Evolutionary conservation across 495 filamentous ascomycete genomes (phyloP), one percentile per base, ranked within the genome.

Genomic region (Aspergillus sclerotioniger): DNA sequence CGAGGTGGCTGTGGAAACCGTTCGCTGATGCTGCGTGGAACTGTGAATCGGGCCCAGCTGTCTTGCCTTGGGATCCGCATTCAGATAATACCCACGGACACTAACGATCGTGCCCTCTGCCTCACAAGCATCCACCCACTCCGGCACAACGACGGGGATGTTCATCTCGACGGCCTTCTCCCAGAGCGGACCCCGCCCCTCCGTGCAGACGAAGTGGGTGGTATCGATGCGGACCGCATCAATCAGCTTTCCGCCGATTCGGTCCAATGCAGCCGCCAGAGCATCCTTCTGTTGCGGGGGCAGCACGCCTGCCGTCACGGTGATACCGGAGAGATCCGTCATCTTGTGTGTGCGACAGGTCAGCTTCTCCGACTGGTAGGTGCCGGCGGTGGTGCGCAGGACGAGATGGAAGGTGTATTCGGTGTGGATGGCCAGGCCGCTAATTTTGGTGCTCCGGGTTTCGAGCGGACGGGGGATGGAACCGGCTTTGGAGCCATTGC

Each of bases 131-230:
- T 93, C 87, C 19, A 99, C 82, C 94, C 94, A 99, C 71, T 98
- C 95, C 17, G 95, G 95, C 58, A 92, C 81, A n/a, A 99, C 95
- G 10, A 98, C 90, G 7, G 94, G 94, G 47, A 99, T 95, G 74
- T 98, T 99, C 86, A 94, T 94, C 76, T 97, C 93, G 39, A 91
- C 86, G 13, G 95, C 94, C 71, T 90, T 92, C 74, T 98, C 95
- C 95, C 95, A 99, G 20, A 84, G 79, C 46, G 87, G 80, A 8
- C 94, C 94, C 16, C 92, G 78, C 2, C 93, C 93, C 68, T 99
- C 95, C n/a, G 90, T 93, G 61, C 93, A 97, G 50, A 99, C 92
- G 70, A 98, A 99, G 72, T 99, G 94, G 15, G 94, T 99, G 3
- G 94, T 99, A 65, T 99, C 94, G 58, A 99, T 98, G 53, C 93